Base-by-base conservation (phyloP, 805 yeast species). In the Wickerhamiella azymoides region DNA sequence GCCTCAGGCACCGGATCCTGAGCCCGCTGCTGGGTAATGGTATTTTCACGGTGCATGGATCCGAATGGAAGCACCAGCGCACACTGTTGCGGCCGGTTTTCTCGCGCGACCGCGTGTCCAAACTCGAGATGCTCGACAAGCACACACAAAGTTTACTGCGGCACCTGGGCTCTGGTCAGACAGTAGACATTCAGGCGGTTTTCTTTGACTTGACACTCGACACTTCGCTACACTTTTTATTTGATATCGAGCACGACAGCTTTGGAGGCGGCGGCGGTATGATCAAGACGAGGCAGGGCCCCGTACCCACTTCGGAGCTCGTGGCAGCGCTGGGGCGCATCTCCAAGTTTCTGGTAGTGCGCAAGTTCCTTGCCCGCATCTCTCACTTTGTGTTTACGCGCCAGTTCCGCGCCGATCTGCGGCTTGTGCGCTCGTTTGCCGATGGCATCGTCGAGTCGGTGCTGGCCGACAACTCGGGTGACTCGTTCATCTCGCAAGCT, bases 211-310 rank as follows among this genome's bases (percentile, higher is more conserved):
- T 62, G 39, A 62, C 65, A 7, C 47, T 59, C 47, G 59, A 55
- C 30, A 54, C 55, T 36, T 94, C 96, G 0, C 64, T 89, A 49
- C 74, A 73, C 47, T 61, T 59, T 41, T 48, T 62, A 40, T 59
- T 62, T 47, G 65, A 64, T 19, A 57, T 57, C 39, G 50, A 57
- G 13, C 54, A 54, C 9, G 52, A 55, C 38, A 49, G 57, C 16
- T 54, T 59, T 33, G 18, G 35, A 1, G 36, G 39, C 9, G 38
- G 36, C 30, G 44, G 39, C 39, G 36, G 47, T 10, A 32, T 42
- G 18, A 48, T 46, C 13, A 43, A 46, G 14, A 50, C 40, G 17
- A 48, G 39, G 16, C 41, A 48, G 10, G 39, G 39, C 3, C 27
- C 18, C 10, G 25, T 39, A 2, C 30, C 39, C 26, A 46, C 42